Conservation (phyloP, 768 basidiomycete genomes). For the Gymnopilus dilepis region DNA sequence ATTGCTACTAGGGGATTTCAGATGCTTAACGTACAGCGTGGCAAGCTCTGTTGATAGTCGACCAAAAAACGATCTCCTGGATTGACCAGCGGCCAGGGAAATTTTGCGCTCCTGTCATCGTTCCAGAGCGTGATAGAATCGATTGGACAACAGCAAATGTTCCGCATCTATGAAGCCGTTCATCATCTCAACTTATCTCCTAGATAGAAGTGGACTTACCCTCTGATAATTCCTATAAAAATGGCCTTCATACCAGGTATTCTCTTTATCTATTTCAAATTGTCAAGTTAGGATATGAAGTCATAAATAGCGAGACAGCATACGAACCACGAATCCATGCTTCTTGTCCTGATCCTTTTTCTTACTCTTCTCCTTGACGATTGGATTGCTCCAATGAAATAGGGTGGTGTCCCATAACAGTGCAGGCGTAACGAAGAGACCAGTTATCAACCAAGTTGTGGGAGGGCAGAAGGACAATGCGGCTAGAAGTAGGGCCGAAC, state of each 20-base stretch:
- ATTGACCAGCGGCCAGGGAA: background rate
- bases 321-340: background rate
- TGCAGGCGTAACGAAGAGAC: background rate
- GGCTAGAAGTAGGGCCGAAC: background rate
- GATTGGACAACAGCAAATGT: background rate
- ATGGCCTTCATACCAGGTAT: background rate
- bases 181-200: background rate
- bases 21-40: background rate
- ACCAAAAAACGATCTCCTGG: background rate
- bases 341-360: background rate
- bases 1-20: background rate
- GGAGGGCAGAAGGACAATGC: background rate
- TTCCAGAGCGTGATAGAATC: background rate
- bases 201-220: background rate
- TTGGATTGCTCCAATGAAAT: background rate
- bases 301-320: background rate
- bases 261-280: background rate
- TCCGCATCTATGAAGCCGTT: background rate
- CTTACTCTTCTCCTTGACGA: background rate
- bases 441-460: background rate
- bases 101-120: background rate
- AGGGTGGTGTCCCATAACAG: background rate
- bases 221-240: background rate
- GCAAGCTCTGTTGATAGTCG: background rate
- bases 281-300: too few species aligned